phyloP scores from a whole-genome alignment of 768 basidiomycete genomes.

The Fistulinella prunicolor region DNA sequence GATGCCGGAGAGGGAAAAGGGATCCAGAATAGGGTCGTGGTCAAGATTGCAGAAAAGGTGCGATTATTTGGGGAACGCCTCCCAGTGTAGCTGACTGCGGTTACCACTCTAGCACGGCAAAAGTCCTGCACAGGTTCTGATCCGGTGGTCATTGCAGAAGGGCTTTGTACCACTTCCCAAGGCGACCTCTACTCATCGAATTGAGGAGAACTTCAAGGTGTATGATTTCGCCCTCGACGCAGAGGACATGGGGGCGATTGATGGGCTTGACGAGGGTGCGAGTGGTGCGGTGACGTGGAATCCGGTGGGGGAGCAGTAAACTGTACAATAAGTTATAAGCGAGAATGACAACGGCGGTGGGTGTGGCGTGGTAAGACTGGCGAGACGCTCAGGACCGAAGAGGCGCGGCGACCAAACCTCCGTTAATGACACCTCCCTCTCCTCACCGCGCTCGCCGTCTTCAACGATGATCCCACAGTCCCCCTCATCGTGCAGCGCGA shows the following conservation, averaged over 20 bases:
- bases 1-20: conserved; percentile 21
- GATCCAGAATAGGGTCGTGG: conserved; percentile 49
- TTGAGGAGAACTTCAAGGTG: conserved; percentile 68
- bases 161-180: conserved; percentile 74
- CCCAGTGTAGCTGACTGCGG: neutral
- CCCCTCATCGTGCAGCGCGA: conserved; percentile 3
- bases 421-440: conserved; percentile 21
- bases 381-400: neutral
- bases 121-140: conserved; percentile 42
- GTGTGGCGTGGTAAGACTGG: conserved; percentile 29
- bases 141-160: conserved; percentile 52
- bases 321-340: no score
- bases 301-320: conserved; percentile 48
- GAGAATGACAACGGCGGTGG: no score
- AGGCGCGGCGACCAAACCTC: neutral
- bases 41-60: conserved; percentile 56
- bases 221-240: conserved; percentile 67
- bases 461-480: conserved; percentile 24
- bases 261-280: conserved; percentile 66
- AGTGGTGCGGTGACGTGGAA: conserved; percentile 81
- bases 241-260: conserved; percentile 62
- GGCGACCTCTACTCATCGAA: conserved; percentile 61
- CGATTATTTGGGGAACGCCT: neutral
- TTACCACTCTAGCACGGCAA: conserved; percentile 23
- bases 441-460: conserved; percentile 13